phyloP scores from a whole-genome alignment of 192 early-diverging fungal genomes.

The Phlyctochytrium planicorne region DNA sequence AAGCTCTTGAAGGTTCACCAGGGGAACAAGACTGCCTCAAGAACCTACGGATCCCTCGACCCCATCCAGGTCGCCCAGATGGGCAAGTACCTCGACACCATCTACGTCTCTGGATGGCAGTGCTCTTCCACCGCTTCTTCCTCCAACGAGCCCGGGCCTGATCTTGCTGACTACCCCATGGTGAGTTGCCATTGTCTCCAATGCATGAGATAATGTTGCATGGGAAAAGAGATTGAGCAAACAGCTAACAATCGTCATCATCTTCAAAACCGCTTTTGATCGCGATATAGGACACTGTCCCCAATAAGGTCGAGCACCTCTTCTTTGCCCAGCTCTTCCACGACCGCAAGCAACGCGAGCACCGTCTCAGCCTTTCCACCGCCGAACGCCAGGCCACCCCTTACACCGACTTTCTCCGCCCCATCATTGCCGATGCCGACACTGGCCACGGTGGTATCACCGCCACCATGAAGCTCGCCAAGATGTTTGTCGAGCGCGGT shows the following conservation, averaged over 20 bases:
- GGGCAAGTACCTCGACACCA: slow-evolving; percentile 94
- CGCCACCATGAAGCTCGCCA: slow-evolving; percentile 93
- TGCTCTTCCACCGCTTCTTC: slow-evolving; percentile 92
- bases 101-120: slow-evolving; percentile 98
- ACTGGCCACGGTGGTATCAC: slow-evolving; percentile 99
- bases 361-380: slow-evolving; percentile 68
- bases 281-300: slow-evolving; percentile 64
- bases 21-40: slow-evolving; percentile 72
- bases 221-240: not conserved
- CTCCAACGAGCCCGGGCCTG: slow-evolving; percentile 95
- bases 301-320: slow-evolving; percentile 98
- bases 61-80: slow-evolving; percentile 84
- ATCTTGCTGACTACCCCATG: slow-evolving; percentile 99
- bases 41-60: slow-evolving; percentile 94
- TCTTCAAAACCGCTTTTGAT: slow-evolving; percentile 6
- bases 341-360: slow-evolving; percentile 94
- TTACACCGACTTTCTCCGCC: slow-evolving; percentile 84
- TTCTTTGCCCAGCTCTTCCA: slow-evolving; percentile 98
- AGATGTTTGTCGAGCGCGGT: slow-evolving; percentile 96
- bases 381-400: slow-evolving; percentile 68
- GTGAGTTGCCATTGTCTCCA: slow-evolving; percentile 41
- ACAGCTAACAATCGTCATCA: not conserved
- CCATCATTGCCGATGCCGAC: slow-evolving; percentile 97
- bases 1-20: slow-evolving; percentile 75
- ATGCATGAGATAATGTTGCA: not conserved